Evolutionary conservation across 106 monocot genomes (phyloP), one percentile per base, ranked within the genome.

Genomic region (Hemerocallis citrina): DNA sequence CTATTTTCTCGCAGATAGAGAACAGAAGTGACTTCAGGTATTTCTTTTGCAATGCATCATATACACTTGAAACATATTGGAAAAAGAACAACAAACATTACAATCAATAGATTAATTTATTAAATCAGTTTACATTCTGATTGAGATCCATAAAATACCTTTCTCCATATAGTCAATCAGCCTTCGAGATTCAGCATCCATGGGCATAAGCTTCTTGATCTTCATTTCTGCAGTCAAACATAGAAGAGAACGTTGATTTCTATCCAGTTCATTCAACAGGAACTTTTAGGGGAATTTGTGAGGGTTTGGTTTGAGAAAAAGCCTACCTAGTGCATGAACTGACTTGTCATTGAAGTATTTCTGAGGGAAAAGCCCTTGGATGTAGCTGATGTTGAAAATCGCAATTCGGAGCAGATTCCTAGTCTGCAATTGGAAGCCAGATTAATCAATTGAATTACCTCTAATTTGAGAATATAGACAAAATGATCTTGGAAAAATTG

Each of bases 161-260:
- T 91, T 84, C 79, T 96, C 96, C 96, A 96, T 96, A 90, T 91
- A 96, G 62, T 96, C 96, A 22, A 96, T 96, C 19, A 96, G 69
- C 59, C 96, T 78, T 55, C 96, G 72, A 0, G 90, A 96, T 62
- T 96, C 96, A 0, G 70, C 67, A 72, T 96, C 96, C 61, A 96
- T 69, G 16, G 96, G 96, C 90, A 96, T 84, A 13, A 96, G 79
- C 84, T 96, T 96, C 77, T 96, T 96, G 48, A 96, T 90, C 77
- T 96, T 96, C 90, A 96, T 96, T 71, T 91, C 96, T 96, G 57
- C 21, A n/a, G 7, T 21, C 50, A 55, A 34, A 68, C 14, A 15
- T 10, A 42, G 0, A 20, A 20, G 14, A 40, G 49, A 14, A 14
- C 8, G 20, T 7, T 2, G 2, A 13, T 42, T 42, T 14, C 11